Conservation (phyloP, 2,329 filamentous ascomycete species). For the Cercospora berteroae region DNA sequence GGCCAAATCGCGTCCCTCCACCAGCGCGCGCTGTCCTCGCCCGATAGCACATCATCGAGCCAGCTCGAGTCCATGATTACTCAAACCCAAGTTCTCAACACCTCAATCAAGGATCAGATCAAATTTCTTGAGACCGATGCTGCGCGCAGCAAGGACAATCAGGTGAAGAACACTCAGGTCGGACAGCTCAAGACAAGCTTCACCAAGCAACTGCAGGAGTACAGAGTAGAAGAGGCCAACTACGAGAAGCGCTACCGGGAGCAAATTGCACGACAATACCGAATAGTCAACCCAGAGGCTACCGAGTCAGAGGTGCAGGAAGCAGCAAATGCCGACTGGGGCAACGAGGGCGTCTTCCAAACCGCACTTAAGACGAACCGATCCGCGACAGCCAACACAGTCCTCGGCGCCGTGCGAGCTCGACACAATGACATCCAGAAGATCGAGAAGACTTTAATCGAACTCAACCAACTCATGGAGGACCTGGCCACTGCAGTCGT, state of each 20-base stretch:
- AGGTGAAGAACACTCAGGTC: slow-evolving; percentile 68
- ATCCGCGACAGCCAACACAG: slow-evolving; percentile 67
- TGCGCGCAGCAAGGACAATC: slow-evolving; percentile 61
- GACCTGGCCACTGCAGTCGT: slow-evolving; percentile 73
- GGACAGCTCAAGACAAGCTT: slow-evolving; percentile 69
- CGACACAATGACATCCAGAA: slow-evolving; percentile 80
- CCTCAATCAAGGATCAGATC: slow-evolving; percentile 75
- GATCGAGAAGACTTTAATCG: slow-evolving; percentile 72
- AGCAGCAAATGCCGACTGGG: slow-evolving; percentile 69
- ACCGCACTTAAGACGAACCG: slow-evolving; percentile 76
- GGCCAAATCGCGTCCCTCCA: slow-evolving; percentile 67
- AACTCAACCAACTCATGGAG: slow-evolving; percentile 68
- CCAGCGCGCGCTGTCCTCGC: slow-evolving; percentile 67
- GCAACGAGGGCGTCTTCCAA: slow-evolving; percentile 77
- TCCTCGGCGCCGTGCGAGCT: slow-evolving; percentile 74
- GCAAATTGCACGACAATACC: slow-evolving; percentile 76
- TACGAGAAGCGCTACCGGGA: slow-evolving; percentile 72
- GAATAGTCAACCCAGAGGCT: slow-evolving; percentile 70
- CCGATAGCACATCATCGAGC: slow-evolving; percentile 53
- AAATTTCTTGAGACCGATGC: slow-evolving; percentile 71
- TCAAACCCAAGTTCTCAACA: slow-evolving; percentile 70
- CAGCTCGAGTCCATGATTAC: slow-evolving; percentile 67
- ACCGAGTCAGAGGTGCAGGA: slow-evolving; percentile 68
- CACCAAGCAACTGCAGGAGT: slow-evolving; percentile 67
- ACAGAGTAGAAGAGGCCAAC: slow-evolving; percentile 67